Percentiles rank a stretch among this genome's conserved stretches.
phyloP scores from a whole-genome alignment of 129 eudicot species.

The sunflower (Helianthus annuus) region DNA sequence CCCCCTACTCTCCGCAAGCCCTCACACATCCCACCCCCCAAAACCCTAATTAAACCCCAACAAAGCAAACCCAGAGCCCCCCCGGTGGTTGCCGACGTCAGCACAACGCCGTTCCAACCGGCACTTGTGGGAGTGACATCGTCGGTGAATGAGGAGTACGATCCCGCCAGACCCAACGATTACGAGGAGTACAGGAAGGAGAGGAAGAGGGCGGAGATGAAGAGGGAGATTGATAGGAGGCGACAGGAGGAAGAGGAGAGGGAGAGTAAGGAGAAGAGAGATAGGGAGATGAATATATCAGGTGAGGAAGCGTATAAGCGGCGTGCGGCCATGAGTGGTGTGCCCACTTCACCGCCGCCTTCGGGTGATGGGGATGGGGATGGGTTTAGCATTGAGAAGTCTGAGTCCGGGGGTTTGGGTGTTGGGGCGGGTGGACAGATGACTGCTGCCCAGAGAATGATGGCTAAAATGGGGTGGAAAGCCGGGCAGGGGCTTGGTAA shows the following conservation, averaged over 20 bases:
- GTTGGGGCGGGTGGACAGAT: constrained; percentile 95
- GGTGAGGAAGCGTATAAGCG: constrained; percentile 96
- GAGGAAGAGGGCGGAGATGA: constrained; percentile 53
- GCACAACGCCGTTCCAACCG: constrained; percentile 45
- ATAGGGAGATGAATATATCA: constrained; percentile 52
- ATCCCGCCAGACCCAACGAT: constrained; percentile 90
- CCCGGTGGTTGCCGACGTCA: too few species aligned
- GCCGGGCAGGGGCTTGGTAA: constrained; percentile 90
- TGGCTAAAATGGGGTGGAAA: constrained; percentile 99
- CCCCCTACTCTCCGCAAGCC: constrained; percentile 82
- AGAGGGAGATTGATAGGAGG: constrained; percentile 54
- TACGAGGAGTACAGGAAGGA: constrained; percentile 84
- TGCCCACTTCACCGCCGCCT: constrained; percentile 51
- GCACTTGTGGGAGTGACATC: constrained; percentile 75
- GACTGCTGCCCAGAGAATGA: constrained; percentile 98
- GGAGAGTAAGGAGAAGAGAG: constrained; percentile 47
- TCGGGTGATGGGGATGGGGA: constrained; percentile 38
- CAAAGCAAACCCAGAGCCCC: constrained; percentile 32
- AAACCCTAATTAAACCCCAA: constrained; percentile 41
- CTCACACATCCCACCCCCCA: constrained; percentile 48
- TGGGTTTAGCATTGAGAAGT: constrained; percentile 78
- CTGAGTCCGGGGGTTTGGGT: constrained; percentile 83
- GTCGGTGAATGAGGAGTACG: constrained; percentile 76
- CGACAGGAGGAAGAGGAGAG: constrained; percentile 64
- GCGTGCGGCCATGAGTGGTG: constrained; percentile 69